Evolutionary conservation across 345 rosid genomes (phyloP).

Genomic region (Syzygium grande): DNA sequence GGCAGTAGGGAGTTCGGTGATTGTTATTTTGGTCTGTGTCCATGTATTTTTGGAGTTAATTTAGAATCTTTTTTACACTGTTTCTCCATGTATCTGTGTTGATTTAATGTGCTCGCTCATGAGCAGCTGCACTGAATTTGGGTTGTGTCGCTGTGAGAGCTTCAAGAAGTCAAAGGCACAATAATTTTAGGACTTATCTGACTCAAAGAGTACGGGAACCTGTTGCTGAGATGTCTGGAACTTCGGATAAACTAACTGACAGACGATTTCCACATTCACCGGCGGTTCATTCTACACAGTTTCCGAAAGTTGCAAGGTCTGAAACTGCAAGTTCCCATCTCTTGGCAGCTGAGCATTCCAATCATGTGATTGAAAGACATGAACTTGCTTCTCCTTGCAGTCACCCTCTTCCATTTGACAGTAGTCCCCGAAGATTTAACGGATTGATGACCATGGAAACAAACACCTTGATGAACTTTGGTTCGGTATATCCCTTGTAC

Average conservation of each 20-base stretch:
- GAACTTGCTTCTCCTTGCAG: constrained; percentile 19
- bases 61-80: neutral
- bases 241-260: constrained; percentile 16
- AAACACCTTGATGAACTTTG: constrained; percentile 21
- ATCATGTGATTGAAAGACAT: constrained; percentile 14
- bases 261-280: constrained; percentile 11
- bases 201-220: constrained; percentile 56
- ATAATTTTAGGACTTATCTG: constrained; percentile 75
- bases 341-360: constrained; percentile 13
- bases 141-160: constrained; percentile 93
- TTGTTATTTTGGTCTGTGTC: neutral
- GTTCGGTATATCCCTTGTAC: constrained; percentile 66
- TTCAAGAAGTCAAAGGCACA: constrained; percentile 95
- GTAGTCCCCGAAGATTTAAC: constrained; percentile 6
- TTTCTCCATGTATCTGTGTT: neutral
- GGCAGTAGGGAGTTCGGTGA: neutral
- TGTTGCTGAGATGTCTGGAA: constrained; percentile 21
- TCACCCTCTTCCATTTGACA: constrained; percentile 36
- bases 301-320: constrained; percentile 18
- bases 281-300: constrained; percentile 17
- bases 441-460: constrained; percentile 27
- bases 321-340: constrained; percentile 5
- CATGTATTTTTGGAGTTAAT: neutral
- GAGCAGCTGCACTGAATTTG: constrained; percentile 82
- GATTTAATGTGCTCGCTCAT: neutral